Evolutionary conservation across 2,329 filamentous ascomycete species (phyloP).

Genomic region (Cladosporium oxysporum): DNA sequence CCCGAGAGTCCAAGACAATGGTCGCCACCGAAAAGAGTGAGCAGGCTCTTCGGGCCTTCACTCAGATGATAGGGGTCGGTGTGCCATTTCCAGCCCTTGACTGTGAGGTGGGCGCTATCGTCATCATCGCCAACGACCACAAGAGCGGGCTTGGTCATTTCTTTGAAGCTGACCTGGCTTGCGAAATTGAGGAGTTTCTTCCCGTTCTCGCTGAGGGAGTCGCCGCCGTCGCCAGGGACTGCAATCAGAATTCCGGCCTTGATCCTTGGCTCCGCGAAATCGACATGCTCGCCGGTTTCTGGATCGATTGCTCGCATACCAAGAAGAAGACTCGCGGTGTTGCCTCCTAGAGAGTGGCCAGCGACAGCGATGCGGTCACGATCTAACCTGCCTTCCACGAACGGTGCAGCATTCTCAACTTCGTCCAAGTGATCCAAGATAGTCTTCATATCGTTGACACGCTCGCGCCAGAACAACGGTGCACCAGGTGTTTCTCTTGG

Average conservation of each 20-base stretch:
- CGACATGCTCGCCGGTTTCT: neutral
- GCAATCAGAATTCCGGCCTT: slow-evolving; percentile 9
- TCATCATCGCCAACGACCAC: slow-evolving; percentile 10
- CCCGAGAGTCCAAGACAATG: slow-evolving; percentile 27
- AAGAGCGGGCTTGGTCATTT: slow-evolving; percentile 4
- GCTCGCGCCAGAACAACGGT: slow-evolving; percentile 12
- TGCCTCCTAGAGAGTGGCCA: slow-evolving; percentile 6
- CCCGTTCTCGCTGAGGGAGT: neutral
- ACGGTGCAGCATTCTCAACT: neutral
- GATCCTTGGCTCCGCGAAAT: slow-evolving; percentile 5
- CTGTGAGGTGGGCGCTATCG: slow-evolving; percentile 7
- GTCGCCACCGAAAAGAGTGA: slow-evolving; percentile 27
- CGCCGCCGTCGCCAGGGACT: slow-evolving; percentile 5
- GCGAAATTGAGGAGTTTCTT: neutral
- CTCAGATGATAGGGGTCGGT: slow-evolving; percentile 7
- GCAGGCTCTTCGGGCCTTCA: neutral
- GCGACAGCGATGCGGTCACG: neutral
- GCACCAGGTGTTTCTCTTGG: slow-evolving; percentile 1
- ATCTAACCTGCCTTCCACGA: neutral
- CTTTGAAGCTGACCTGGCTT: slow-evolving; percentile 1
- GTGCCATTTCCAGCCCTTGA: slow-evolving; percentile 14
- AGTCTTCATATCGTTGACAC: slow-evolving; percentile 10
- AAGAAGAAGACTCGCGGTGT: slow-evolving; percentile 4
- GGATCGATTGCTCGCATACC: neutral
- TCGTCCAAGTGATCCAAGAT: neutral